Evolutionary conservation across 331 rosid genomes (phyloP).

Genomic region (Ulmus americana): DNA sequence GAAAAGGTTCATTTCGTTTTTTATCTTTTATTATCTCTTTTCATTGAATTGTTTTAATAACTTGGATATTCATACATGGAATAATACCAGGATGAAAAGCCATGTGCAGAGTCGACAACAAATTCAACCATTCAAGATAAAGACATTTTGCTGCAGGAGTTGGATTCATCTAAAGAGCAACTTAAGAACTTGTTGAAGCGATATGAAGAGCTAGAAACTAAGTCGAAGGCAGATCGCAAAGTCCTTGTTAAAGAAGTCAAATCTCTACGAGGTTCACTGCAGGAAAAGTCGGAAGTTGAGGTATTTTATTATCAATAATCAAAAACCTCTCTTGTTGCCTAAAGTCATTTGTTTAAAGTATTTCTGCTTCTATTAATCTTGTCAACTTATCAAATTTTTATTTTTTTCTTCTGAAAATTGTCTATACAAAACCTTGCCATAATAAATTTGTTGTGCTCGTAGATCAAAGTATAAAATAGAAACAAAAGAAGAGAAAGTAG

Average conservation of each 20-base stretch:
- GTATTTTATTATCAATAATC: slow-evolving; percentile 34
- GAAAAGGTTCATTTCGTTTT: slow-evolving; percentile 49
- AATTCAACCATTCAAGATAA: slow-evolving; percentile 35
- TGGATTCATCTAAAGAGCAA: slow-evolving; percentile 57
- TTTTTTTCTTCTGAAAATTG: background rate
- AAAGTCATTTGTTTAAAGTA: background rate
- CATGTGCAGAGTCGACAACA: slow-evolving; percentile 29
- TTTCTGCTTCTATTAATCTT: slow-evolving; percentile 1
- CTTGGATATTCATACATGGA: slow-evolving; percentile 18
- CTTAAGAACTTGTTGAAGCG: slow-evolving; percentile 53
- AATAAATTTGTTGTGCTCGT: background rate
- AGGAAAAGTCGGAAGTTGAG: slow-evolving; percentile 69
- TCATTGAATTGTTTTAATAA: slow-evolving; percentile 14
- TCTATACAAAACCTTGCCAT: no score
- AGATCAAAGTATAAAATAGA: background rate
- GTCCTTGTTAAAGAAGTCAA: slow-evolving; percentile 92
- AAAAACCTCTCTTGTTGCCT: background rate
- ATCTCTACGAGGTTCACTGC: slow-evolving; percentile 59
- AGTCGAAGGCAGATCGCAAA: slow-evolving; percentile 84
- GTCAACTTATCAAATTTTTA: background rate
- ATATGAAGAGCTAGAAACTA: slow-evolving; percentile 78
- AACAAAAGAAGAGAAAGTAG: background rate
- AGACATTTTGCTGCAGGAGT: slow-evolving; percentile 38
- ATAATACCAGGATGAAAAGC: slow-evolving; percentile 43
- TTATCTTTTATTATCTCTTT: slow-evolving; percentile 18